phyloP scores from a whole-genome alignment of 148 eudicot genomes.

The Fagopyrum homotropicum region DNA sequence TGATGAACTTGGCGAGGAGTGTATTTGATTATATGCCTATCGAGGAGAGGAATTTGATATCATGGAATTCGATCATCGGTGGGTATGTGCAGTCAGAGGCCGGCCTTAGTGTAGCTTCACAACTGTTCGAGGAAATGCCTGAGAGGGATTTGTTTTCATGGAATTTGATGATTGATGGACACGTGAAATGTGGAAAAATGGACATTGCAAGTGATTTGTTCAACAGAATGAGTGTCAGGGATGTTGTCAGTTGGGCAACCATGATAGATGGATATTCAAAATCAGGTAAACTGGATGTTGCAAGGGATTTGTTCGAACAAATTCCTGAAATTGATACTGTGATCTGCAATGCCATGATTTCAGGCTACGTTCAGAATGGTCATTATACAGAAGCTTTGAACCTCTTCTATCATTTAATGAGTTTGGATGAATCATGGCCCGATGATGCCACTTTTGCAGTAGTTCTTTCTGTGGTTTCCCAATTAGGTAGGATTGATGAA shows the following conservation, averaged over 20 bases:
- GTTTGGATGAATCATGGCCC: slow-evolving; percentile 28
- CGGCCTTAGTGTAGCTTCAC: slow-evolving; percentile 43
- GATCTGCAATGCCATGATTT: slow-evolving; percentile 61
- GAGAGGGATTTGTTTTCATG: slow-evolving; percentile 54
- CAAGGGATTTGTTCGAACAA: slow-evolving; percentile 43
- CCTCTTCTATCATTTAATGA: slow-evolving; percentile 36
- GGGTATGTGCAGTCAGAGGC: slow-evolving; percentile 43
- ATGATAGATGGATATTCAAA: slow-evolving; percentile 71
- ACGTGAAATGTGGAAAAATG: slow-evolving; percentile 44
- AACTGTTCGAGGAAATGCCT: slow-evolving; percentile 52
- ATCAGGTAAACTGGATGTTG: slow-evolving; percentile 38
- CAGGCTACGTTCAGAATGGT: slow-evolving; percentile 60
- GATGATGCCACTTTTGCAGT: slow-evolving; percentile 45
- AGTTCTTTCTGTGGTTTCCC: slow-evolving; percentile 59
- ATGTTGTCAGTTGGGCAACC: slow-evolving; percentile 56
- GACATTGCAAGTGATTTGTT: slow-evolving; percentile 45
- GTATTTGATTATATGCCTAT: slow-evolving; percentile 52
- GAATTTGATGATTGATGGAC: slow-evolving; percentile 56
- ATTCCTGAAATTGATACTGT: slow-evolving; percentile 51
- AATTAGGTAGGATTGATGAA: slow-evolving; percentile 48
- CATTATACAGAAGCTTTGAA: slow-evolving; percentile 40
- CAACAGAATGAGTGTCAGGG: slow-evolving; percentile 44
- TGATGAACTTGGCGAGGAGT: slow-evolving; percentile 34
- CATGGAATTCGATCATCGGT: slow-evolving; percentile 69
- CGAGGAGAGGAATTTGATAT: slow-evolving; percentile 46